A percentile compares a stretch with the other conserved stretches of the same genome.
Conservation (phyloP, 768 basidiomycete genomes). For the Tylopilus intermedius region DNA sequence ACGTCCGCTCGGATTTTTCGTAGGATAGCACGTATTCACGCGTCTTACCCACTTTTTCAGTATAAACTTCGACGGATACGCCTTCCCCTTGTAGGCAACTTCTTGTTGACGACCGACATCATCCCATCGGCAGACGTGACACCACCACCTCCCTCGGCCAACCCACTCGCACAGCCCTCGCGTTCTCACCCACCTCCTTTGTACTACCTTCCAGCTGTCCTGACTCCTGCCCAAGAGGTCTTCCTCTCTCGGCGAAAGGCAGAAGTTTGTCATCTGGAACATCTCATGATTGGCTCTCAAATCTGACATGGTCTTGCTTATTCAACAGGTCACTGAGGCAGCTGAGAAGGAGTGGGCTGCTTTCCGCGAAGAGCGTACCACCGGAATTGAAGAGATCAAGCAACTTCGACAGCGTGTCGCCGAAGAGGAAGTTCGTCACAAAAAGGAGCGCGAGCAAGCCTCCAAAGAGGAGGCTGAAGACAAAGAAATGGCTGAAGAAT, state of each 20-base stretch:
- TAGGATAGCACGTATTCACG: background rate
- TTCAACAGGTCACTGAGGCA: slow-evolving; percentile 51
- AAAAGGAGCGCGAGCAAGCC: slow-evolving; percentile 36
- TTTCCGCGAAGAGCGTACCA: slow-evolving; percentile 57
- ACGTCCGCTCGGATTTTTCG: slow-evolving; percentile 27
- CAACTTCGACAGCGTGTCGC: slow-evolving; percentile 59
- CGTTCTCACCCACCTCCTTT: slow-evolving; percentile 71
- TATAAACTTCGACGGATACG: slow-evolving; percentile 69
- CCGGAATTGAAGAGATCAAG: slow-evolving; percentile 58
- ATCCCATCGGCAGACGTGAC: slow-evolving; percentile 41
- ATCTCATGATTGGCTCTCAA: background rate
- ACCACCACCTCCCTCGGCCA: slow-evolving; percentile 24
- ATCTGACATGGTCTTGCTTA: slow-evolving; percentile 2
- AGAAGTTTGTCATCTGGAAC: slow-evolving; percentile 42
- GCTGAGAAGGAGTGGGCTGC: slow-evolving; percentile 63
- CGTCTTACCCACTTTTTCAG: slow-evolving; percentile 32
- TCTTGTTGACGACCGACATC: slow-evolving; percentile 68
- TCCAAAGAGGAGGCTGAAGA: slow-evolving; percentile 29
- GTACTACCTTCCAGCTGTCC: slow-evolving; percentile 69
- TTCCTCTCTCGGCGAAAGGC: slow-evolving; percentile 59
- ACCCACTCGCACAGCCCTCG: slow-evolving; percentile 44
- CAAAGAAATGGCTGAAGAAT: slow-evolving; percentile 34
- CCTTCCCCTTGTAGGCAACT: slow-evolving; percentile 69
- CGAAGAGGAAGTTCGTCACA: slow-evolving; percentile 55
- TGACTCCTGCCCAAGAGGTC: slow-evolving; percentile 64